These are phyloP conservation scores for Tuctoria greenei DNA, from an alignment of 176 grass and related monocot species.

Conservation along the genomic window DNA sequence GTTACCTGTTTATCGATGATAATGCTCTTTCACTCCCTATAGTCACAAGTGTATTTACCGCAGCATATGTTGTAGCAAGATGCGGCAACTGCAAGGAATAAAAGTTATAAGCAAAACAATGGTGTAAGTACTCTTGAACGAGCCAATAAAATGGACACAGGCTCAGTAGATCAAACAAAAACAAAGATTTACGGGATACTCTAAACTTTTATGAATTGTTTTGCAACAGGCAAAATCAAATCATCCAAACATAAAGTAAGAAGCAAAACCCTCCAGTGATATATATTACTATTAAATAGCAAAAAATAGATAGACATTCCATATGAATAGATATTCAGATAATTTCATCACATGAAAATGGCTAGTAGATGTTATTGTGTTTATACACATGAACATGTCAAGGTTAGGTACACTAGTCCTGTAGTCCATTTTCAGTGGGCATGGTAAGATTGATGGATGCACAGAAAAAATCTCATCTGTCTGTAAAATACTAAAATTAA, in stretches of 20 bases:
- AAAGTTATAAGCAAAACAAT: constrained; percentile 25
- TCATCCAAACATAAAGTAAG: neutral
- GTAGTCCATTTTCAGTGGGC: neutral
- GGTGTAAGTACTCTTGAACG: constrained; percentile 15
- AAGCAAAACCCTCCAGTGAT: neutral
- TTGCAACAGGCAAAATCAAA: constrained; percentile 9
- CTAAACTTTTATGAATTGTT: neutral
- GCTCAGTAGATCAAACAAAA: constrained; percentile 6
- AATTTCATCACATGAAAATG: neutral
- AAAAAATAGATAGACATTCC: constrained; percentile 9
- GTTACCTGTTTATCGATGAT: constrained; percentile 91
- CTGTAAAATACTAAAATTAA: neutral
- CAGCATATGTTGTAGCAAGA: constrained; percentile 97
- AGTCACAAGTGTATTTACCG: constrained; percentile 80
- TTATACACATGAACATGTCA: constrained; percentile 8
- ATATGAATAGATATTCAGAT: neutral
- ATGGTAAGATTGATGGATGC: neutral
- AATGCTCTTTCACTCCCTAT: constrained; percentile 79
- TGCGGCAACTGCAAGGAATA: constrained; percentile 65
- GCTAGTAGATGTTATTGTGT: neutral
- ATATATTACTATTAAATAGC: neutral
- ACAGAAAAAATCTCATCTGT: neutral
- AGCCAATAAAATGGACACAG: constrained; percentile 12
- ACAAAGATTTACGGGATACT: neutral
- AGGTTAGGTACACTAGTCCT: neutral